Base-by-base conservation (phyloP, 306 rosid species). In the Castanea sativa region DNA sequence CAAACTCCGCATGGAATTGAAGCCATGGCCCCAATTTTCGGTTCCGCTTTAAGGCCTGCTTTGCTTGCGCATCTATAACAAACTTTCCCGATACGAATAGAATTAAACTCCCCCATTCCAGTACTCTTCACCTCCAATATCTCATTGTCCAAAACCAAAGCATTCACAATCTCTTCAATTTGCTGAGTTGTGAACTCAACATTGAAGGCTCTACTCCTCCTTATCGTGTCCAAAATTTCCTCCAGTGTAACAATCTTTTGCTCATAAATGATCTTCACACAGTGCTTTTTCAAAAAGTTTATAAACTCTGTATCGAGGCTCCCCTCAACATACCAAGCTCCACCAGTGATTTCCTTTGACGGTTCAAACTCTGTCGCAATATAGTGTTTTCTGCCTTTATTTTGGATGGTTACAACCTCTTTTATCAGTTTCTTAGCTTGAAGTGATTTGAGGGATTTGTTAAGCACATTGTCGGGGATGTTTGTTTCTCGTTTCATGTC, bases 1-100 rank as follows among this genome's bases (percentile, higher is more conserved):
- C 98, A 94, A 81, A 91, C 94, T 69, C 91, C 93, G 55, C 97
- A 94, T 8, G 92, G 96, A 80, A 87, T 85, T 69, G 92, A 89
- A 73, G 94, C 88, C 86, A 88, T 75, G 71, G 87, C 84, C 30
- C 87, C 88, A 2, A 68, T 19, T 64, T 77, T 89, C 6, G 79
- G 78, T 25, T 89, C 93, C 71, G 77, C 90, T 77, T 32, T 83
- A 33, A 1, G 45, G 4, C 93, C 83, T 10, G 84, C 87, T 76
- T 85, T 92, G 76, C 80, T 85, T 65, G 73, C 78, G 88, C 91
- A 73, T 81, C 63, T 87, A 60, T 90, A 92, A 85, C 96, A 90
- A 80, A 88, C 71, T 76, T 80, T 86, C 20, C 94, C 96, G 27
- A 74, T 77, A 30, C 88, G 89, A 78, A 92, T 73, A 20, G 75